Base-by-base conservation (phyloP, 305 asterid species). In the Solanum hybrid region DNA sequence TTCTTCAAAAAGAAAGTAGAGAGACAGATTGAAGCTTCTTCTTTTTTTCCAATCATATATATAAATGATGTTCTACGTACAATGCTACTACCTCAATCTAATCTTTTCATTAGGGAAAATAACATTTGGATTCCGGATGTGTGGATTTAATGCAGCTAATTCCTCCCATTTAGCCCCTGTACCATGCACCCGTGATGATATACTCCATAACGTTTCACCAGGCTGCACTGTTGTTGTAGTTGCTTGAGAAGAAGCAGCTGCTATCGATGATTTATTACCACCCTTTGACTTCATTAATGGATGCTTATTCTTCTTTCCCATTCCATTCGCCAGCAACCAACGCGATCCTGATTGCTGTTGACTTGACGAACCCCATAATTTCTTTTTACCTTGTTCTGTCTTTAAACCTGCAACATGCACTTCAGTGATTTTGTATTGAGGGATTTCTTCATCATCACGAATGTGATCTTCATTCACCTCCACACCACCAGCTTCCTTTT, bases 291-390 rank as follows among this genome's bases (percentile, higher is more conserved):
- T 97, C 95, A 95, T 78, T 22, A 93, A 36, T 12, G 96, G 98
- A 91, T 94, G 97, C 88, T 95, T 96, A 86, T 96, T 95, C 95
- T 95, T 97, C 96, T 97, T 97, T 87, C 99, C 99, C 99, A 97
- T 96, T 89, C 99, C 99, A 89, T 94, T 96, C 3, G 99, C 99
- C 5, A 97, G 96, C 93, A 97, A 88, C 99, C 99, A 97, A 35
- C 98, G 98, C 6, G 98, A 96, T 17, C 99, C 98, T 7, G 98
- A 91, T 91, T 95, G 96, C 71, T 95, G 98, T 69, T 95, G 99
- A 76, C 92, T 94, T 73, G 93, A 80, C 1, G 98, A 94, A 71
- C 98, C 99, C 99, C 99, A 95, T 35, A 91, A 66, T 95, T 96
- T 95, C 31, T 51, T 84, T 84, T 84, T 84, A 60, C 95, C 92